Conservation (phyloP, 2,329 filamentous ascomycete genomes). For the Beauveria sp. region DNA sequence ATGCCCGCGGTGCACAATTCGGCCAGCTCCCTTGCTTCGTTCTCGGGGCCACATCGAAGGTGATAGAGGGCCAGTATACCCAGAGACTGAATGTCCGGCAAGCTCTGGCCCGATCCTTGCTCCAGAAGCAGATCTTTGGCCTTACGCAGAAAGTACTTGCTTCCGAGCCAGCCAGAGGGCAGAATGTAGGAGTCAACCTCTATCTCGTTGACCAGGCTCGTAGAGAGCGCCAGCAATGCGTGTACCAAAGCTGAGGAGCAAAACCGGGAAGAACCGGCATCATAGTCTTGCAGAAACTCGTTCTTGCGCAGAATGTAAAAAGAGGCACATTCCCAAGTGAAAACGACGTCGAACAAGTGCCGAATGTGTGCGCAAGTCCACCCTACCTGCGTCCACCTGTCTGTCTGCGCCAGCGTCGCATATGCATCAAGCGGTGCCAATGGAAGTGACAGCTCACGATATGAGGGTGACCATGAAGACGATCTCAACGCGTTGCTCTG, state of each 20-base stretch:
- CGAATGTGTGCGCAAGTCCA: conserved; percentile 10
- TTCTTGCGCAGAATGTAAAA: conserved; percentile 17
- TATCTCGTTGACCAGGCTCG: neutral
- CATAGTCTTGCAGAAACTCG: conserved; percentile 21
- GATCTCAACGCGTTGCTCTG: neutral
- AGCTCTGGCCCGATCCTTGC: too few species aligned
- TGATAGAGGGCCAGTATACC: too few species aligned
- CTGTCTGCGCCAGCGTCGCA: neutral
- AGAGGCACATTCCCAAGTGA: conserved; percentile 11
- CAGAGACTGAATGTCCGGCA: too few species aligned
- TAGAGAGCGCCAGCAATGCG: conserved; percentile 8
- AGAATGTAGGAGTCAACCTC: neutral
- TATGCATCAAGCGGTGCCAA: neutral
- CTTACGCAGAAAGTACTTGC: conserved; percentile 4
- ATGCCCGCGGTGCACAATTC: too few species aligned
- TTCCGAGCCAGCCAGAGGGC: conserved; percentile 1
- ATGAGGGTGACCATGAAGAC: neutral
- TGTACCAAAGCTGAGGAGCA: conserved; percentile 14
- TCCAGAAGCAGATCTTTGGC: neutral
- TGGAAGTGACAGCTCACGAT: neutral
- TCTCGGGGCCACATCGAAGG: too few species aligned
- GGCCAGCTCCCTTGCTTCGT: too few species aligned
- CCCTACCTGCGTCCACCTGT: conserved; percentile 4
- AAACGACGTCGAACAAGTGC: conserved; percentile 6
- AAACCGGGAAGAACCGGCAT: conserved; percentile 1